These are phyloP conservation scores for Cytospora schulzeri DNA, from an alignment of 2,329 filamentous ascomycete genomes.

Conservation along the genomic window DNA sequence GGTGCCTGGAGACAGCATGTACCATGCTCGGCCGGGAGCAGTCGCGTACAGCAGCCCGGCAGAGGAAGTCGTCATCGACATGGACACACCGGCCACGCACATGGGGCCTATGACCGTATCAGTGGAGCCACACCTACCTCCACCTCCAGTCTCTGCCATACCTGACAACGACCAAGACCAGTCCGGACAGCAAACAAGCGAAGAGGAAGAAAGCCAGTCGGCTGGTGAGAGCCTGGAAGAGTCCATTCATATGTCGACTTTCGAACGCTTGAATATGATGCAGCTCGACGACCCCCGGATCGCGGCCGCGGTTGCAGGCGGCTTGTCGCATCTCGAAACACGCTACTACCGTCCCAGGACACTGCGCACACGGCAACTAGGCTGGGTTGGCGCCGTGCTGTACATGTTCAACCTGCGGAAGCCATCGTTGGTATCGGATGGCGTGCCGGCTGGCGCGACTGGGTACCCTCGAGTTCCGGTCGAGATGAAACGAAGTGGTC, in stretches of 20 bases:
- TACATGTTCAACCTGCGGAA: conserved; percentile 40
- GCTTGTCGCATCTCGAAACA: too few relatives aligned
- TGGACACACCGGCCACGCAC: conserved; percentile 14
- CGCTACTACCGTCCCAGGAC: too few relatives aligned
- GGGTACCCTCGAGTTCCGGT: not conserved
- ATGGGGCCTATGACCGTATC: not conserved
- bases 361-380: conserved; percentile 47
- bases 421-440: conserved; percentile 28
- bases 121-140: not conserved
- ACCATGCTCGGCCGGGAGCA: conserved; percentile 21
- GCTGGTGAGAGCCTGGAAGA: conserved; percentile 29
- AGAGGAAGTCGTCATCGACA: conserved; percentile 29
- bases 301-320: too few relatives aligned
- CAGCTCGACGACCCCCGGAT: too few relatives aligned
- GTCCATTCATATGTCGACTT: conserved; percentile 14
- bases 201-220: conserved; percentile 24
- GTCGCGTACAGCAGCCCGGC: conserved; percentile 22
- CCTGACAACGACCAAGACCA: not conserved
- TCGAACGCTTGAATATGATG: too few relatives aligned
- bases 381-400: conserved; percentile 50
- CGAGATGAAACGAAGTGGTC: not conserved
- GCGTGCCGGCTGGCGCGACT: conserved; percentile 28
- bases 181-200: conserved; percentile 14
- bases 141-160: not conserved
- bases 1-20: not conserved